Evolutionary conservation across 495 filamentous ascomycete genomes (phyloP), one percentile per base, ranked within the genome.

Genomic region (Darksidea phi): DNA sequence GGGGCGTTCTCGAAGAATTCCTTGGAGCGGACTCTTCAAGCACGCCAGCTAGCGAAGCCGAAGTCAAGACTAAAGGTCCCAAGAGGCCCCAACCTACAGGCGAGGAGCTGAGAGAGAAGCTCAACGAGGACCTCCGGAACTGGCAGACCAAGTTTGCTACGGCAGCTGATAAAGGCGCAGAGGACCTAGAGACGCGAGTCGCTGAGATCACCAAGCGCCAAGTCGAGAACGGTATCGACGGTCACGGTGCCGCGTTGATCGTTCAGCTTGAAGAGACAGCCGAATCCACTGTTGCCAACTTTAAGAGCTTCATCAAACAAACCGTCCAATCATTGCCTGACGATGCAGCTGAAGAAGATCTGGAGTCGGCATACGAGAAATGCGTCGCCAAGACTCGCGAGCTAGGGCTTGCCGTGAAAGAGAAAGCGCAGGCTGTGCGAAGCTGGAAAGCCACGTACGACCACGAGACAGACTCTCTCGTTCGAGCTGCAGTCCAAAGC

Each of bases 81-180:
- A 12, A 55, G 8, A n/a, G 56, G 52, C 53, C 53, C 10, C 47
- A 56, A 49, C 58, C 54, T 38, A 53, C 54, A 11, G 68, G 82
- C 34, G 74, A 73, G 6, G 79, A 82, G 48, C 74, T 82, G 2
- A 83, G 84, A 7, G 82, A 87, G 66, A 86, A 84, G 36, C 86
- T 96, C 54, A 80, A 84, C 7, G 82, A 84, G 15, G 95, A 97
- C 72, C 80, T 99, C 37, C 75, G 82, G 48, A 76, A 79, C 37
- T 97, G 92, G 91, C 86, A 95, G 72, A 80, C 82, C 41, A 90
- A 94, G 64, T 97, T 97, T 72, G 79, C 87, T 21, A 83, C 84
- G 56, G 89, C 90, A 7, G 88, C 88, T 20, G 86, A 92, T 48
- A 88, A 91, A 67, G 91, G 90, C 7, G 79, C 88, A 26, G 84